Base-by-base conservation (phyloP, 169 alveolate genomes). In the Babesia bigemina region DNA sequence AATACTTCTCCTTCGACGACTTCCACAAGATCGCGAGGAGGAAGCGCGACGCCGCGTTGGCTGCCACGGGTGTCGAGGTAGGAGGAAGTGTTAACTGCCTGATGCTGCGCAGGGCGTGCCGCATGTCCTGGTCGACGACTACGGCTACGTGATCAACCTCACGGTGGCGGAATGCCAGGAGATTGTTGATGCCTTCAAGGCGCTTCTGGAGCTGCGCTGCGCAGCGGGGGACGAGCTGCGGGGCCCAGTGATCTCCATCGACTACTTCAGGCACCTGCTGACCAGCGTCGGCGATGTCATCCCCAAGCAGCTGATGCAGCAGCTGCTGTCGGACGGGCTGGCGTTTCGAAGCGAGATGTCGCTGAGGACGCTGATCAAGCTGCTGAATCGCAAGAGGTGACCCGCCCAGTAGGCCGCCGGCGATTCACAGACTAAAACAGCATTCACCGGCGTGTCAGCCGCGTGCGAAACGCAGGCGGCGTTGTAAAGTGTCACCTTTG, bases 331-430 rank as follows among this genome's bases (percentile, higher is more conserved):
- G 55, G 48, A 59, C 39, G 49, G 44, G 28, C 36, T 63, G 24
- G 78, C 44, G 22, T 79, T 70, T 62, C 42, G 53, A 22, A 69
- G 75, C 53, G 53, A 62, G 29, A 70, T 79, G 36, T 29, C 84
- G 36, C 62, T 70, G 12, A 70, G 84, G 72, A 42, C 79, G 29
- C 19, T 79, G 71, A 70, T 79, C 24, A 48, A 52, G 17, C 63
- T 79, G 48, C 50, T 79, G 29, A 58, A 60, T 21, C 44, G 74
- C 47, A 55, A 48, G 70, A 74, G 57, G 63, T 42, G 33, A 17
- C 26, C 26, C 36, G 17, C 39, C 39, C 6, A 33, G 39, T 6
- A 33, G 39, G 6, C 6, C 21, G 21, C 17, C 21, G 16, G 36
- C 10, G 2, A 1, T 21, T 19, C 9, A 56, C 4, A 28, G 2